Percentiles rank a stretch among this genome's conserved stretches.
Conservation (phyloP, 1,284 basidiomycete species). For the Mixia osmundae region DNA sequence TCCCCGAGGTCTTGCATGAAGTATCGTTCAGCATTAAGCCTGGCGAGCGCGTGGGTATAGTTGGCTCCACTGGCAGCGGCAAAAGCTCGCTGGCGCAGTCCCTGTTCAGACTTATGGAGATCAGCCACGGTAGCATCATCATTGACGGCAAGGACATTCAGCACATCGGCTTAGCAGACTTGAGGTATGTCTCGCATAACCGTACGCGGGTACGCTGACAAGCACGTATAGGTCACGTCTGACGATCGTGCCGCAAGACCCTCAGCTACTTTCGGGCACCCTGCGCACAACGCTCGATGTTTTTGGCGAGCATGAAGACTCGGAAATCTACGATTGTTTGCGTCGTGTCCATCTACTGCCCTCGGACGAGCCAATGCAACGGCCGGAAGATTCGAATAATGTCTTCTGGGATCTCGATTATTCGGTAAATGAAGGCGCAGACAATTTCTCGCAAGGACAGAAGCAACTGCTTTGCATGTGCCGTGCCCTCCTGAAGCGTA, state of each 20-base stretch:
- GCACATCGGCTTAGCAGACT: constrained; percentile 57
- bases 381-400: constrained; percentile 35
- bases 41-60: constrained; percentile 40
- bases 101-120: constrained; percentile 89
- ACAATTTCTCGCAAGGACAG: constrained; percentile 76
- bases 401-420: constrained; percentile 60
- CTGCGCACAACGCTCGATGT: constrained; percentile 74
- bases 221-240: not conserved
- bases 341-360: constrained; percentile 60
- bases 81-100: constrained; percentile 75
- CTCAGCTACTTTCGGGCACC: too few species aligned
- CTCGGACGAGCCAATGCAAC: constrained; percentile 23
- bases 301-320: constrained; percentile 61
- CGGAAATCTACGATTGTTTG: constrained; percentile 66
- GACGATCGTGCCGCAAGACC: constrained; percentile 26
- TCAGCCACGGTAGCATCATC: constrained; percentile 51
- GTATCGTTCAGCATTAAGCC: constrained; percentile 38
- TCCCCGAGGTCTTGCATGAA: constrained; percentile 45
- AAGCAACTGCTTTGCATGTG: constrained; percentile 68
- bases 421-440: constrained; percentile 58
- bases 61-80: constrained; percentile 34
- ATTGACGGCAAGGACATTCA: constrained; percentile 76
- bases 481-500: constrained; percentile 48
- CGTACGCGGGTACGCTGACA: constrained; percentile 20
- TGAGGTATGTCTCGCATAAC: too few species aligned